Conservation (phyloP, 495 filamentous ascomycete genomes). For the Neurospora sp. region DNA sequence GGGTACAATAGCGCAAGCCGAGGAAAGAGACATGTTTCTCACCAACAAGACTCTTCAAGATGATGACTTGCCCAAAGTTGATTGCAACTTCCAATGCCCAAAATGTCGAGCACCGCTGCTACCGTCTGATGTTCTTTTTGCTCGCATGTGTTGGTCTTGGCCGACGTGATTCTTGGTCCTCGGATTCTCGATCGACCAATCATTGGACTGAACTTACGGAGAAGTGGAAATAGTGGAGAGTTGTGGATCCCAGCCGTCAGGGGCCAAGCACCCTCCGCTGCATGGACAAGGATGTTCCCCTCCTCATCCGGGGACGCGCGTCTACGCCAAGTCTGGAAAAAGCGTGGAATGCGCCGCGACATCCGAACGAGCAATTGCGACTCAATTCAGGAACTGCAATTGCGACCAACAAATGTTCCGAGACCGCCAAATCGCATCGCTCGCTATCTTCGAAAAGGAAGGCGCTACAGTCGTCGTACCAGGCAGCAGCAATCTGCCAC, state of each 20-base stretch:
- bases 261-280: neutral
- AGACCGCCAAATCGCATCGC: neutral
- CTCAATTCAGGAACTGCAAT: neutral
- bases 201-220: neutral
- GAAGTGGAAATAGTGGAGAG: neutral
- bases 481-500: neutral
- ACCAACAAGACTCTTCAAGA: neutral
- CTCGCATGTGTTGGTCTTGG: neutral
- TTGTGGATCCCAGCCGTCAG: neutral
- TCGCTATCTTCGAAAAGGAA: neutral
- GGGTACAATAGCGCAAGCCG: neutral
- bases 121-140: neutral
- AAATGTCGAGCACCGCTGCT: neutral
- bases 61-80: neutral
- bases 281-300: neutral
- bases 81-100: neutral
- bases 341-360: neutral
- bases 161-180: neutral
- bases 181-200: neutral
- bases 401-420: neutral
- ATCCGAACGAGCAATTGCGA: neutral
- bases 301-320: neutral
- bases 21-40: neutral
- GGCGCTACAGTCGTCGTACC: neutral
- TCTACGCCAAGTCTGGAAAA: neutral